These are phyloP conservation scores for Emmonsia crescens DNA, from an alignment of 2,329 filamentous ascomycete genomes.

Conservation along the genomic window DNA sequence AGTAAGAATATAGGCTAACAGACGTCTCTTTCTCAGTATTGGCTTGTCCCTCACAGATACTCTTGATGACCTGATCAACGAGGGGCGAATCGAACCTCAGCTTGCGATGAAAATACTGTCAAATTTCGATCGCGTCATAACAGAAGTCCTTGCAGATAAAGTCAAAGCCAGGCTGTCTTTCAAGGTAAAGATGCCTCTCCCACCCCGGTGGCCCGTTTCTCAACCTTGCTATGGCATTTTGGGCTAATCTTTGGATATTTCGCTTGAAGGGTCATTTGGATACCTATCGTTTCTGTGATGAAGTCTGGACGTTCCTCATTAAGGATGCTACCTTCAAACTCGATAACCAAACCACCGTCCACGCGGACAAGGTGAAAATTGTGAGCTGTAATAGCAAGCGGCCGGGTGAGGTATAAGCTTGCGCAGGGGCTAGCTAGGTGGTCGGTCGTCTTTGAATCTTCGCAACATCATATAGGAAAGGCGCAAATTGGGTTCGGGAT, in stretches of 20 bases:
- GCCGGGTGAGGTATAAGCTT: slow-evolving; percentile 43
- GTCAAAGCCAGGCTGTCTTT: slow-evolving; percentile 87
- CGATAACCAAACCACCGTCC: slow-evolving; percentile 64
- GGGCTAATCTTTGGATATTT: slow-evolving; percentile 12
- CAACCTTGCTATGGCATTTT: neutral
- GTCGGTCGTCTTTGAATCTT: slow-evolving; percentile 6
- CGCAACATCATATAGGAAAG: neutral
- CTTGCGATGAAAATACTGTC: slow-evolving; percentile 96
- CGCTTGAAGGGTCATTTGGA: slow-evolving; percentile 72
- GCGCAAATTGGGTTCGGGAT: neutral
- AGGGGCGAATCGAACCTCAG: slow-evolving; percentile 91
- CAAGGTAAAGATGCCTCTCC: slow-evolving; percentile 55
- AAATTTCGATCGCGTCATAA: slow-evolving; percentile 89
- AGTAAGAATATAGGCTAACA: slow-evolving; percentile 13
- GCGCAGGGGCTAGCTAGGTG: neutral
- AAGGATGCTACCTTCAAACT: slow-evolving; percentile 99
- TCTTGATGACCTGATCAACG: slow-evolving; percentile 90
- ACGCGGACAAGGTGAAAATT: slow-evolving; percentile 93
- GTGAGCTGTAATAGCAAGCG: slow-evolving; percentile 93
- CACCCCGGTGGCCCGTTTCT: no score
- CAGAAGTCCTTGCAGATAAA: slow-evolving; percentile 81
- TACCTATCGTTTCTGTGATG: slow-evolving; percentile 98
- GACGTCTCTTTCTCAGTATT: slow-evolving; percentile 50
- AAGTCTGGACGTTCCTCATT: slow-evolving; percentile 98
- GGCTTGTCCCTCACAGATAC: slow-evolving; percentile 89